These are phyloP conservation scores for Exophiala bonariae DNA, from an alignment of 2,329 filamentous ascomycete genomes.

Conservation along the genomic window DNA sequence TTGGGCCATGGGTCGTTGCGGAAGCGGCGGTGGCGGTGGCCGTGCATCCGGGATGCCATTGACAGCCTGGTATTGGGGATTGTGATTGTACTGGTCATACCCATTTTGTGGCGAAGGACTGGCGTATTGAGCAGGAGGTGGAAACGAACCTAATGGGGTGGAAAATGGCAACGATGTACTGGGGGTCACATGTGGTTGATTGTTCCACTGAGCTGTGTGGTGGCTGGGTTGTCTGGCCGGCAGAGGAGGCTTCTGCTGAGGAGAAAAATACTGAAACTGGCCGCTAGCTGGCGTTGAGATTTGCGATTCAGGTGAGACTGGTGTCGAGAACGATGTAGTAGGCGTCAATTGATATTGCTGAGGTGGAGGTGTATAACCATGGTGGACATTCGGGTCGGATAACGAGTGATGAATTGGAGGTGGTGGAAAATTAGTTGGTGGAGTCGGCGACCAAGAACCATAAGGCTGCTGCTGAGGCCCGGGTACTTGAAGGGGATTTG, in stretches of 20 bases:
- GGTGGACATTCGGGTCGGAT: neutral
- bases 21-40: too few species aligned
- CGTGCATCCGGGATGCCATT: too few species aligned
- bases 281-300: neutral
- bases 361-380: neutral
- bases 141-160: too few species aligned
- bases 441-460: slow-evolving; percentile 9
- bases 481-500: neutral
- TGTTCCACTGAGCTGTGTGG: slow-evolving; percentile 1
- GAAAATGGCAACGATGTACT: too few species aligned
- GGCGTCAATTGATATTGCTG: too few species aligned
- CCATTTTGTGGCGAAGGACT: too few species aligned
- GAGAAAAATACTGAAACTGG: neutral
- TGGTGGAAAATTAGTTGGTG: slow-evolving; percentile 3
- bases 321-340: too few species aligned
- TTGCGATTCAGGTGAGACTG: neutral
- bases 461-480: slow-evolving; percentile 5
- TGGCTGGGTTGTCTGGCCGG: slow-evolving; percentile 2
- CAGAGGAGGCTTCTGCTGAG: slow-evolving; percentile 6
- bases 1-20: too few species aligned
- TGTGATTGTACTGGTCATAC: too few species aligned
- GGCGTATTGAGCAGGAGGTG: too few species aligned
- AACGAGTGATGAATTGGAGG: neutral
- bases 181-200: neutral
- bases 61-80: too few species aligned